These are phyloP conservation scores for Didymella arachidicola DNA, from an alignment of 2,329 filamentous ascomycete species.

Conservation along the genomic window DNA sequence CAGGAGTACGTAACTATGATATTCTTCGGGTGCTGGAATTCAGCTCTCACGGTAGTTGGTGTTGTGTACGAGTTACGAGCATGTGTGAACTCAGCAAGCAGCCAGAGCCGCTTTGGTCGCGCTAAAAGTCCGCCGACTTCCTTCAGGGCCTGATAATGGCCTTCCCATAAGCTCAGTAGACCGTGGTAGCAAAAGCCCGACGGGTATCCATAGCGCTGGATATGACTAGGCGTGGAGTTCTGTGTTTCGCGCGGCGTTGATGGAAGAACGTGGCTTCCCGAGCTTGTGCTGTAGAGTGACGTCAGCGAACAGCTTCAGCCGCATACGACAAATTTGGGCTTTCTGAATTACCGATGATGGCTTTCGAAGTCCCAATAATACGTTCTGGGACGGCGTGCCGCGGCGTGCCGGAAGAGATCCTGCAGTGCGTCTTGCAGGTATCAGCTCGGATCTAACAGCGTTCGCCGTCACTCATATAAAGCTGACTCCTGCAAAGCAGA, in stretches of 20 bases:
- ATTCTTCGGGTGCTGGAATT: not conserved
- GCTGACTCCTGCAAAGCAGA: not conserved
- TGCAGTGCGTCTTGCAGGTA: not conserved
- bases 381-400: not conserved
- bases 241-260: not conserved
- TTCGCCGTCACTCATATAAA: constrained; percentile 2
- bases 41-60: not conserved
- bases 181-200: not conserved
- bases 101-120: not conserved
- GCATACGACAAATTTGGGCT: not conserved
- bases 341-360: not conserved
- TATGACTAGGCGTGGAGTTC: too few relatives aligned
- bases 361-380: not conserved
- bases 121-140: not conserved
- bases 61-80: not conserved
- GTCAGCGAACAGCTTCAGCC: not conserved
- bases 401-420: not conserved
- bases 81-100: not conserved
- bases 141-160: not conserved
- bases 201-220: not conserved
- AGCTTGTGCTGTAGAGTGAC: not conserved
- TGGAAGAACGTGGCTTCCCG: not conserved
- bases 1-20: not conserved
- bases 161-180: not conserved
- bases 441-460: not conserved